Base-by-base conservation (phyloP, 768 basidiomycete species). In the Tephrocybe sp. region DNA sequence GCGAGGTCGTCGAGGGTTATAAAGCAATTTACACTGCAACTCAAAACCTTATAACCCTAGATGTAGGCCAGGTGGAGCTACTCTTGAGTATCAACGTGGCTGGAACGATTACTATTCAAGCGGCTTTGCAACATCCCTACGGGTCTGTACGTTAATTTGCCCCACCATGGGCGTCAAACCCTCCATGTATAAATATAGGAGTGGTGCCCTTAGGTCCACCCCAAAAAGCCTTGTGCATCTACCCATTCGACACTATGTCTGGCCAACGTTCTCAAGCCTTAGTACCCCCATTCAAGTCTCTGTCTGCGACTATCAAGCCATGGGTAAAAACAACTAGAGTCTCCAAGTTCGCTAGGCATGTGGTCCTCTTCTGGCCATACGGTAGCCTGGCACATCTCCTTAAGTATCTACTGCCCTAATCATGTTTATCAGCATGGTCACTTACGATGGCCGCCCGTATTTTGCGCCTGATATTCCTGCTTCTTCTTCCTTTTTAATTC, bases 81-180 rank as follows among this genome's bases (percentile, higher is more conserved):
- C 65, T 88, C 28, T 58, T 70, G 58, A 74, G 62, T 56, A 68
- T 68, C 41, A 76, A 72, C 39, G 44, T 64, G 5, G 55, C 71
- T 0, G 65, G 67, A 1, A 52, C 60, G 21, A 67, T 86, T 39
- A 72, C 73, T 4, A 72, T 89, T 45, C 87, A 89, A 59, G 79
- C 80, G 5, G 86, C 82, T 0, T 62, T 86, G 11, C 86, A 87
- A 61, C 82, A 82, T 57, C 82, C 84, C 1, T 71, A 81, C 60
- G 83, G 79, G 68, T 74, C 53, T 28, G 16, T 37, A 5, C 21
- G n/a, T n/a, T n/a, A n/a, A n/a, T 25, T 6, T 15, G 11, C 22
- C 13, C 11, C 38, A 40, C 38, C n/a, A 8, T 40, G 19, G 21
- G 5, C 12, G 7, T 24, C 22, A 12, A 25, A 26, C 2, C n/a